A percentile compares a stretch with the other conserved stretches of the same genome.
phyloP scores from a whole-genome alignment of 441 rosid genomes.

The Isatis lusitanica region DNA sequence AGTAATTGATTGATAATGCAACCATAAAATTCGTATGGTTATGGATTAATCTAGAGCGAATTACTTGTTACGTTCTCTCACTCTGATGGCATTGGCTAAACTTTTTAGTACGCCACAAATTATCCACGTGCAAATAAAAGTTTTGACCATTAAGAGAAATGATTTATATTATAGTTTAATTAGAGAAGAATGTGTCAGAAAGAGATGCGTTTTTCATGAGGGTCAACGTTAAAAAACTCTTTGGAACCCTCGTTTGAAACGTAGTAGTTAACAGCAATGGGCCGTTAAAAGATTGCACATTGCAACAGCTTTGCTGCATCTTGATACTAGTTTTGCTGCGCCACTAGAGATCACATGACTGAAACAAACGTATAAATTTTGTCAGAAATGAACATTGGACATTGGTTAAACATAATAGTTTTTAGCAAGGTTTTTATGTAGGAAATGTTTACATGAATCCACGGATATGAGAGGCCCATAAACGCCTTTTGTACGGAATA shows the following conservation, averaged over 20 bases:
- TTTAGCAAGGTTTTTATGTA: no score
- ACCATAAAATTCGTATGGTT: neutral
- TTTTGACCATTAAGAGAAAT: constrained; percentile 20
- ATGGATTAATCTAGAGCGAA: neutral
- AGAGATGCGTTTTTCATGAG: constrained; percentile 29
- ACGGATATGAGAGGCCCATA: no score
- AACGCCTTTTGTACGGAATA: no score
- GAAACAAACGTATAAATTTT: no score
- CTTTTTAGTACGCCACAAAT: neutral
- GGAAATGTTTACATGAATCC: no score
- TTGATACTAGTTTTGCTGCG: no score
- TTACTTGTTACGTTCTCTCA: neutral
- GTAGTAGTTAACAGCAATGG: neutral
- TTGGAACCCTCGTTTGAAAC: neutral
- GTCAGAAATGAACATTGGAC: no score
- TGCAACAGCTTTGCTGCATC: neutral
- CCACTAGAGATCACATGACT: no score
- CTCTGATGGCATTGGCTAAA: neutral
- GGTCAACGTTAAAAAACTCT: constrained; percentile 13
- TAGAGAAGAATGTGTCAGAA: constrained; percentile 26
- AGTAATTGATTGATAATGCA: neutral
- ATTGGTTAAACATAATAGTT: no score
- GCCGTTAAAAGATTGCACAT: neutral
- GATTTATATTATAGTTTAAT: constrained; percentile 3
- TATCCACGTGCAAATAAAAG: neutral